Conservation (phyloP, 2,329 filamentous ascomycete species). For the Tricladium varicosporioides region DNA sequence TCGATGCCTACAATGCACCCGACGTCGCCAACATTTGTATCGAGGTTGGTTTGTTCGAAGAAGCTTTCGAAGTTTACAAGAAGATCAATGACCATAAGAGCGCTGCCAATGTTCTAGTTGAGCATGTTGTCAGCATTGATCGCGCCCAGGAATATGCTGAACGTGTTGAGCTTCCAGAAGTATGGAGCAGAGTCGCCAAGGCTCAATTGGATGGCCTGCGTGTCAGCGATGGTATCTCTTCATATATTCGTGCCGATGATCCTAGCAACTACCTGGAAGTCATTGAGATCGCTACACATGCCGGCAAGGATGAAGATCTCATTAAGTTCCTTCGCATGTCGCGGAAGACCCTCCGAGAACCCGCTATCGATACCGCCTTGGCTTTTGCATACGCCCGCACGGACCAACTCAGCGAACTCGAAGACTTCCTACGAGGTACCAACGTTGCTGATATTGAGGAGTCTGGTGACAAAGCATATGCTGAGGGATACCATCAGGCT, state of each 20-base stretch:
- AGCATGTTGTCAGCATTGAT: constrained; percentile 97
- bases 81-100: constrained; percentile 88
- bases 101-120: constrained; percentile 88
- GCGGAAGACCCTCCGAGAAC: constrained; percentile 92
- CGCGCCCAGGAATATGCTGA: constrained; percentile 95
- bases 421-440: constrained; percentile 89
- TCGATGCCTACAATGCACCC: constrained; percentile 85
- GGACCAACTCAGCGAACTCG: constrained; percentile 86
- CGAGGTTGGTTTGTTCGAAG: constrained; percentile 90
- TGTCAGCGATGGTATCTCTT: constrained; percentile 88
- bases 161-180: constrained; percentile 87
- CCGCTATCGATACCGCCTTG: constrained; percentile 87
- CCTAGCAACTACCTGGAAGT: constrained; percentile 93
- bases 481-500: constrained; percentile 89
- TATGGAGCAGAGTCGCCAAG: constrained; percentile 98
- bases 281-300: constrained; percentile 91
- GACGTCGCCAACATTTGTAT: constrained; percentile 94
- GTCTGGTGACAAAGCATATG: constrained; percentile 96
- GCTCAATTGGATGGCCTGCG: constrained; percentile 95
- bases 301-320: constrained; percentile 96
- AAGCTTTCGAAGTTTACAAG: constrained; percentile 98
- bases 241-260: constrained; percentile 93
- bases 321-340: constrained; percentile 97
- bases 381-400: constrained; percentile 92
- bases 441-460: constrained; percentile 97